Evolutionary conservation across 352 stramenopile species (phyloP), one percentile per base, ranked within the genome.

Genomic region (Thraustotheca clavata): DNA sequence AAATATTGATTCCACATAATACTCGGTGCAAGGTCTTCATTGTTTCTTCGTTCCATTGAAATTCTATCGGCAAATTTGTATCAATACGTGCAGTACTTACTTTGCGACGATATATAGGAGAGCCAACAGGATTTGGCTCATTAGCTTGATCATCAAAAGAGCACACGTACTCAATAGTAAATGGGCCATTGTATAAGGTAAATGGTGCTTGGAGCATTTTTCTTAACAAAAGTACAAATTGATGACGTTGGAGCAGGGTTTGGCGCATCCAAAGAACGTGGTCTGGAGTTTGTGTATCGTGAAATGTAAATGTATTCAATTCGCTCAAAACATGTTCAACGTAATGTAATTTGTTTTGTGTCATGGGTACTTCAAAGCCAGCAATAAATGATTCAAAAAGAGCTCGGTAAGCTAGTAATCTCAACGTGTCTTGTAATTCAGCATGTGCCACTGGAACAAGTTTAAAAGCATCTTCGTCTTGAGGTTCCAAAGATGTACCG

Each of bases 391-490:
- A 26, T 4, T 65, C 67, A 7, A 86, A 48, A 27, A 73, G 60
- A 0, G 69, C 59, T 31, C 86, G 85, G 59, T 87, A 90, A 0
- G 79, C 87, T 16, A 86, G 52, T 11, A 88, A 55, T 18, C 86
- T 32, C 14, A 88, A n/a, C 0, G 76, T 88, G 29, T 88, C 79
- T 4, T 75, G 73, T 8, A 85, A 60, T 72, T 88, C 79, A 8
- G 63, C 60, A 69, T 71, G 69, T 47, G 73, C 36, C 5, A 86
- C 81, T 6, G 62, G 43, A 5, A 88, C 57, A 34, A 88, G 69
- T 46, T 84, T 85, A 66, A 89, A 89, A 12, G 80, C 79, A 46
- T 88, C 79, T 69, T 90, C 79, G 65, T 90, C 81, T 48, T 79
- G 72, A 9, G 73, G 69, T 16, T 75, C 74, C 36, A 70, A 71